phyloP scores from a whole-genome alignment of 305 asterid species.

The Fraxinus dipetala region DNA sequence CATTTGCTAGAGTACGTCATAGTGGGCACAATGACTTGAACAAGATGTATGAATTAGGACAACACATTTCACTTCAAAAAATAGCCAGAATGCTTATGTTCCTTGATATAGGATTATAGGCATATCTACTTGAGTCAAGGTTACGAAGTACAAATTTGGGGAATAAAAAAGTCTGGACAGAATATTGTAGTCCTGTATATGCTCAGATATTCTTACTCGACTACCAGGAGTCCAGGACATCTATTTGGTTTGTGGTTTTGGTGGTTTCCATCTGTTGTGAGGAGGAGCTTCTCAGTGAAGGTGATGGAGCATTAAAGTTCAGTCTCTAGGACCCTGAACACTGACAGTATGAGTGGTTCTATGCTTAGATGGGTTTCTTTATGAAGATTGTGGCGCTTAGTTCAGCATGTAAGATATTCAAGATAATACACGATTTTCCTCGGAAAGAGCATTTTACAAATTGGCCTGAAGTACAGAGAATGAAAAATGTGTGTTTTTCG shows the following conservation, averaged over 20 bases:
- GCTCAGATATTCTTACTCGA: not conserved
- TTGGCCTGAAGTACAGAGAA: not conserved
- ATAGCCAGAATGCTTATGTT: slow-evolving; percentile 1
- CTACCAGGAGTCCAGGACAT: not conserved
- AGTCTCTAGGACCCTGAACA: not conserved
- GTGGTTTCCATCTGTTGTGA: not conserved
- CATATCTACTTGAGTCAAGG: not conserved
- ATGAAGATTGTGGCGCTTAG: not conserved
- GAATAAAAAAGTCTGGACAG: not conserved
- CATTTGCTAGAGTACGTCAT: not conserved
- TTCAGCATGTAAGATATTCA: not conserved
- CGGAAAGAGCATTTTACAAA: not conserved
- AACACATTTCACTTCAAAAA: not conserved
- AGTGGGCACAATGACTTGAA: not conserved
- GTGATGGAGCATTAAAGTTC: not conserved
- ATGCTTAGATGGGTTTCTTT: not conserved
- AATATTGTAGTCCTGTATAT: not conserved
- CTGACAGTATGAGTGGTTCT: not conserved
- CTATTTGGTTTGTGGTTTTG: not conserved
- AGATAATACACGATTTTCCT: not conserved
- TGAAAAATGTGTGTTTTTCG: not conserved
- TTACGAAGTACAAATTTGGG: not conserved
- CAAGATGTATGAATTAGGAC: not conserved
- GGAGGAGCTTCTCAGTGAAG: not conserved
- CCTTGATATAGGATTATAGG: not conserved